Conservation (phyloP, 768 basidiomycete genomes). For the Suillus plorans region DNA sequence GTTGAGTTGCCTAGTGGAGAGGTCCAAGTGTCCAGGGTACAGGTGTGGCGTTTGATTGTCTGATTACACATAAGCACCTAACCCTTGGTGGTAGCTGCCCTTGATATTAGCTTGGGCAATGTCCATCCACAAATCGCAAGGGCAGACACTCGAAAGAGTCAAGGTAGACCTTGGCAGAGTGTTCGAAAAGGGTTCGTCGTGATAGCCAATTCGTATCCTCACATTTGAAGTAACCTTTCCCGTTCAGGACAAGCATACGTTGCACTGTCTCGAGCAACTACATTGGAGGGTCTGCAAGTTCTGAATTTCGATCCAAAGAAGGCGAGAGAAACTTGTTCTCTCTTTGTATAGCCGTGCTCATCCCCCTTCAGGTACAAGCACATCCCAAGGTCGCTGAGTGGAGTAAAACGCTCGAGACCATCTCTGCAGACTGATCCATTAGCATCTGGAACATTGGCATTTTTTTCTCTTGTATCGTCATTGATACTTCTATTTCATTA, state of each 20-base stretch:
- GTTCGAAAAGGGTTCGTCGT: conserved; percentile 80
- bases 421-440: conserved; percentile 26
- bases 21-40: conserved; percentile 72
- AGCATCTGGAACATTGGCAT: conserved; percentile 8
- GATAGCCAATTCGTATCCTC: conserved; percentile 3
- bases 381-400: conserved; percentile 73
- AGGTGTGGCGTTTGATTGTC: conserved; percentile 49
- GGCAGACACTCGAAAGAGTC: conserved; percentile 92
- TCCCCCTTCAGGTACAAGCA: conserved; percentile 52
- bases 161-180: conserved; percentile 92
- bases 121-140: conserved; percentile 98
- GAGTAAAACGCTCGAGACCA: conserved; percentile 65
- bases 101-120: conserved; percentile 95
- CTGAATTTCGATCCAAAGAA: conserved; percentile 74
- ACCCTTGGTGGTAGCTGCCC: conserved; percentile 54
- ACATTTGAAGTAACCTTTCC: background rate
- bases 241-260: conserved; percentile 84
- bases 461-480: background rate
- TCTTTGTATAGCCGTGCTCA: background rate
- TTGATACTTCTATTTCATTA: background rate
- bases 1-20: conserved; percentile 87
- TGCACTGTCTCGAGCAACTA: conserved; percentile 86
- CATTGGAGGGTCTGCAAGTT: conserved; percentile 81
- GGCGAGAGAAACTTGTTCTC: conserved; percentile 38
- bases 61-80: background rate